Conservation (phyloP, 495 filamentous ascomycete species). For the Parathielavia hyrcaniae region DNA sequence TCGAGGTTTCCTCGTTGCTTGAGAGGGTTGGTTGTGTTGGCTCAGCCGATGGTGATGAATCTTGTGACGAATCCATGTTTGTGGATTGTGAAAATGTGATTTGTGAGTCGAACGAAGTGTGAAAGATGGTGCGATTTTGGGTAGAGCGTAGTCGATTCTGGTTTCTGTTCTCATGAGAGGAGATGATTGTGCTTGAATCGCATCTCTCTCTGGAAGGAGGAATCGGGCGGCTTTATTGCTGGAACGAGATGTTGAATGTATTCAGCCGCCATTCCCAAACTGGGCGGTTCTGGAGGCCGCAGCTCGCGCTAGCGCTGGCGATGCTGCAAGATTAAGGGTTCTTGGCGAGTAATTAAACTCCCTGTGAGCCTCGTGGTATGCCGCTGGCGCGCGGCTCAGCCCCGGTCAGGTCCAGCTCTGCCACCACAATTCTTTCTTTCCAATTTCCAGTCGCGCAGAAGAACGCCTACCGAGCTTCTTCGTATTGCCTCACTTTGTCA, state of each 20-base stretch:
- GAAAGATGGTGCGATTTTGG: too few species aligned
- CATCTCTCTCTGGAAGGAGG: too few species aligned
- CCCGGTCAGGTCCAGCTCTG: not conserved
- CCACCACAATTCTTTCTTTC: not conserved
- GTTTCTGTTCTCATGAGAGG: too few species aligned
- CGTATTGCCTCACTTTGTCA: not conserved
- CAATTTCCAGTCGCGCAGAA: not conserved
- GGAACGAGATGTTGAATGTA: not conserved
- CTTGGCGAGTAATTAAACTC: not conserved
- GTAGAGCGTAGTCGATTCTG: too few species aligned
- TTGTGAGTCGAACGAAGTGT: too few species aligned
- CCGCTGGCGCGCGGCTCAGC: conserved; percentile 4
- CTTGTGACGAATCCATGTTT: not conserved
- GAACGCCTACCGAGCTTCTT: conserved; percentile 3
- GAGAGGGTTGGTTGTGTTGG: not conserved
- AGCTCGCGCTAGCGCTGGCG: not conserved
- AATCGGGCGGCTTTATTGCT: too few species aligned
- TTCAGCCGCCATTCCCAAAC: not conserved
- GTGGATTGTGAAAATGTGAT: too few species aligned
- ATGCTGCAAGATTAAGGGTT: not conserved
- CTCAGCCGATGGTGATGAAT: not conserved
- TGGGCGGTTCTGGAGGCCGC: not conserved
- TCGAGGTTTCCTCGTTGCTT: too few species aligned
- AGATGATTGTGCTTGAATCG: too few species aligned
- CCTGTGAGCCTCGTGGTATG: conserved; percentile 1